Evolutionary conservation across 108 stramenopile genomes (phyloP), one percentile per base, ranked within the genome.

Genomic region (Cylindrotheca closterium): DNA sequence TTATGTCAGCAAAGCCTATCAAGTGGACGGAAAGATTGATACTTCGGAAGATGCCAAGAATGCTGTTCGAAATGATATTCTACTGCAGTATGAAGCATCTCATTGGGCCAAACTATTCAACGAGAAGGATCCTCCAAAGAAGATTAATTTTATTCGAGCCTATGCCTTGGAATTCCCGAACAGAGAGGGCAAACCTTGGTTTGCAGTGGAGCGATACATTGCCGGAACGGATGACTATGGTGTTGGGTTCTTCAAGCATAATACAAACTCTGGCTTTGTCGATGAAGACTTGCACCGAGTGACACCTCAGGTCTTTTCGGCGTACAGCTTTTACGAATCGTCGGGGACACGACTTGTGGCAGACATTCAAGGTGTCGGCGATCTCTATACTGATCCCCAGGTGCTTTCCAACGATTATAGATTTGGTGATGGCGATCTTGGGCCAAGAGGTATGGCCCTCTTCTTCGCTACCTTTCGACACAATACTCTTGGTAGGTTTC

Each of bases 311-410:
- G 86, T 87, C 10, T 94, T 94, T 56, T 83, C 81, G 18, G 88
- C 88, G 3, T 80, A 81, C 60, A 82, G 82, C 45, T 94, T 92
- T 56, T 88, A 91, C 63, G 83, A 81, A 8, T 81, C 82, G 1
- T 46, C 82, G 53, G 93, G 93, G n/a, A 73, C 63, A 24, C 70
- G 89, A 33, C 79, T 94, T 32, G 93, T 94, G 32, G 90, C 88
- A 18, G 93, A 94, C 47, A 77, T 94, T 67, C 93, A 94, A 52
- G 93, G 93, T 25, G 89, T 94, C 4, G 89, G 82, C 0, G 90
- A 94, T 83, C 61, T 94, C 0, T 94, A 79, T 68, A 94, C 93
- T n/a, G 93, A 94, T 67, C 93, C 93, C 21, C 93, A 94, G 37
- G 85, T 90, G 15, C 66, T 85, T 1, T 82, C 82, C 1, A 63